Base-by-base conservation (phyloP, 2,329 filamentous ascomycete genomes). In the Elsinoe australis region DNA sequence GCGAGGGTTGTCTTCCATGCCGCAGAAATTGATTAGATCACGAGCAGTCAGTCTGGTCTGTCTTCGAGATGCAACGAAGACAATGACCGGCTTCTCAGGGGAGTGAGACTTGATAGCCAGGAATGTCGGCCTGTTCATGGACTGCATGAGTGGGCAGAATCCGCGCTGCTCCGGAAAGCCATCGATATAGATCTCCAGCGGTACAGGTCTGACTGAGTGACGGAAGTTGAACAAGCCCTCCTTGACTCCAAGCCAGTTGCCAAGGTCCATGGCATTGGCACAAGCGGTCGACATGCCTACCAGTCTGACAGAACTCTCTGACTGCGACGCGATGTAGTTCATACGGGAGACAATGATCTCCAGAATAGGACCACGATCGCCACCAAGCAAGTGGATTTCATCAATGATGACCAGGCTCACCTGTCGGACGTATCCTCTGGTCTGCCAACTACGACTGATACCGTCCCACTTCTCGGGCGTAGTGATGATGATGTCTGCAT, bases 401-500 rank as follows among this genome's bases (percentile, higher is more conserved):
- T 98, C 92, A 56, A 98, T 98, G 53, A 98, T 95, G 46, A 98
- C 92, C 12, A 98, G 71, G 52, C 88, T 90, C 51, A 98, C 92
- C 66, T 95, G 84, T 46, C 88, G 81, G 32, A 98, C 92, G 57
- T 98, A 98, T 52, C 86, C 85, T 79, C 92, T 84, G 4, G 90
- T 96, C 65, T 96, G 89, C 92, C 94, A 98, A 61, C 87, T 94
- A 77, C 92, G 85, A 58, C 87, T 95, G 57, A 98, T 96, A 78
- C 94, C 94, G 63, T 98, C 94, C 92, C 92, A 98, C 64, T 98
- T 98, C 69, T 98, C 92, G n/a, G 92, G 94, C 0, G 94, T 98
- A 0, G 92, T 98, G 59, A 98, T 88, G 58, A 98, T 98, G 53
- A 98, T 87, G 63, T 98, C 92, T 3, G 92, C 92, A 61, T 96